Percentiles rank a stretch among this genome's conserved stretches.
phyloP scores from a whole-genome alignment of 2,329 filamentous ascomycete species.

The Fusarium coffeatum region DNA sequence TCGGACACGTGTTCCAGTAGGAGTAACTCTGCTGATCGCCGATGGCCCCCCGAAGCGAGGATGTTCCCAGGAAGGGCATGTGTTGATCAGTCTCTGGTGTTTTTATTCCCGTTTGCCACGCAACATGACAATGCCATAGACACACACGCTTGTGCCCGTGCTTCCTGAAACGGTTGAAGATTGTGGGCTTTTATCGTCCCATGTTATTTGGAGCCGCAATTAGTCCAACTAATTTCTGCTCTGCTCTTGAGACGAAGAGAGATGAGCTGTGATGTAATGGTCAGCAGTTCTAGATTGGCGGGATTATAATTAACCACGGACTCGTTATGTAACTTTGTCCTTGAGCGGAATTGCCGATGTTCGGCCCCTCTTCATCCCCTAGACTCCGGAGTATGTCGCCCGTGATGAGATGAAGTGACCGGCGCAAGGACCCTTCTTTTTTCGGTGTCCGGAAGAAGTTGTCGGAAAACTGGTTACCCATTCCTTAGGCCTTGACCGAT shows the following conservation, averaged over 20 bases:
- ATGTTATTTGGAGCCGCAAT: background rate
- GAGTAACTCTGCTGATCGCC: constrained; percentile 17
- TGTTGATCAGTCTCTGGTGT: constrained; percentile 15
- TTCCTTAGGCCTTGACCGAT: background rate
- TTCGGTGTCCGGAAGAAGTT: constrained; percentile 7
- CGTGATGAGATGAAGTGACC: constrained; percentile 22
- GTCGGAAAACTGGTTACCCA: background rate
- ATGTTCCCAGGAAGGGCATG: constrained; percentile 32
- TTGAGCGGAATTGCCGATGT: constrained; percentile 32
- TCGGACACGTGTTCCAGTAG: constrained; percentile 40
- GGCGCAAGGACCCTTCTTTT: constrained; percentile 27
- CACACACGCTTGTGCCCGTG: background rate
- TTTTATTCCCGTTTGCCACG: constrained; percentile 7
- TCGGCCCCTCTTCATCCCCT: constrained; percentile 34
- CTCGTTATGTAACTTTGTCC: constrained; percentile 11
- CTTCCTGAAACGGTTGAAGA: background rate
- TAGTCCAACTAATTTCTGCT: background rate
- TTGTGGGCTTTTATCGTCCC: background rate
- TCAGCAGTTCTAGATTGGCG: constrained; percentile 22
- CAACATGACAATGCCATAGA: background rate
- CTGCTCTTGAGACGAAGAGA: constrained; percentile 12
- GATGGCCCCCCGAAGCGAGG: constrained; percentile 29
- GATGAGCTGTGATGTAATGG: constrained; percentile 37
- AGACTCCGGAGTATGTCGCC: constrained; percentile 23
- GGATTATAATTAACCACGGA: constrained; percentile 32